Conservation (phyloP, 805 yeast genomes). For the Candida schatavii region DNA sequence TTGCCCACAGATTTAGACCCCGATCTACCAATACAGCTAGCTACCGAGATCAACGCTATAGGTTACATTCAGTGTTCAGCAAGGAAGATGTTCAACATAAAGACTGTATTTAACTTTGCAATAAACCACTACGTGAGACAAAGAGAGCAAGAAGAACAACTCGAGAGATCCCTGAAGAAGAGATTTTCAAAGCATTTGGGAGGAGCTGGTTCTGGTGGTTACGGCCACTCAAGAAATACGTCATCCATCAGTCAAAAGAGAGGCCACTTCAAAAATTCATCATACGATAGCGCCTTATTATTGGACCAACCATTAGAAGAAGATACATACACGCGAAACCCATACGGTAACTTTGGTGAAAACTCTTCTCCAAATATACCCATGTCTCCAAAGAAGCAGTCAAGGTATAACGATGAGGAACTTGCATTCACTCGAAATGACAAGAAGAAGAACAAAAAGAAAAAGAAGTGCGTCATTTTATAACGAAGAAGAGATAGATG, state of each 20-base stretch:
- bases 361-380: not conserved
- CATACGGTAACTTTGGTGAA: conserved; percentile 28
- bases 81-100: conserved; percentile 61
- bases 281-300: conserved; percentile 34
- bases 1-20: conserved; percentile 38
- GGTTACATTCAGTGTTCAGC: conserved; percentile 82
- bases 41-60: conserved; percentile 61
- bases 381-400: conserved; percentile 5
- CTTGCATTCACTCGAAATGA: conserved; percentile 37
- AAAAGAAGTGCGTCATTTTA: conserved; percentile 33
- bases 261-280: conserved; percentile 37
- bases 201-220: conserved; percentile 13
- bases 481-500: conserved; percentile 11
- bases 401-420: conserved; percentile 37
- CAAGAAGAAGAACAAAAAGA: conserved; percentile 26
- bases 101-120: conserved; percentile 65
- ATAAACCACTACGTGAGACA: conserved; percentile 42
- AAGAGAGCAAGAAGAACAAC: conserved; percentile 32
- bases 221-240: conserved; percentile 19
- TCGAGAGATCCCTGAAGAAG: conserved; percentile 33
- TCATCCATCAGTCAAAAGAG: conserved; percentile 22
- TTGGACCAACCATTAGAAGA: conserved; percentile 41
- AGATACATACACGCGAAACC: conserved; percentile 32
- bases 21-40: conserved; percentile 50
- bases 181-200: conserved; percentile 32